Base-by-base conservation (phyloP, 352 stramenopile genomes). In the Paralagenidium karlingii region DNA sequence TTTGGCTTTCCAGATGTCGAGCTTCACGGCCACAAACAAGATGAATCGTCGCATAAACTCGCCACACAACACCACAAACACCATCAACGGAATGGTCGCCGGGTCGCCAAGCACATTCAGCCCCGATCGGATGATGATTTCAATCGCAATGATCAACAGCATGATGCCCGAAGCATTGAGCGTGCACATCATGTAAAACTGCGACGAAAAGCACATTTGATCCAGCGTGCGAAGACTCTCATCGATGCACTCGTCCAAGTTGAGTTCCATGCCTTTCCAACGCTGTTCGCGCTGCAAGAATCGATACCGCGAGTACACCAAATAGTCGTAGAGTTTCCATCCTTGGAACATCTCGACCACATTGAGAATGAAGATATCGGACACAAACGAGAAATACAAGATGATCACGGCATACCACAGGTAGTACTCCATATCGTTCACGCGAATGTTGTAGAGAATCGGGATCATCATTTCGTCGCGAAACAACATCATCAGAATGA, bases 361-460 rank as follows among this genome's bases (percentile, higher is more conserved):
- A 49, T 96, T 89, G 22, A 97, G 79, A 25, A 98, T 81, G 49
- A 98, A 96, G 5, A 98, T 76, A 51, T 98, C 94, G 6, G 69
- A 68, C 20, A 96, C 64, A 13, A 98, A 65, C 64, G 98, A 86
- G 53, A 98, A 98, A 24, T 85, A 61, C 25, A 98, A 80, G 30
- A 98, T 96, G 29, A 97, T 85, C 10, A 98, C 53, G 13, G 84
- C 90, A 53, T 98, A 98, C 50, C 84, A 87, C 3, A 98, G 50
- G 60, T 98, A 98, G 43, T 96, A 98, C 53, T 97, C 78, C 89
- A 98, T 97, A 51, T 98, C 94, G 44, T 97, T 94, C 43, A 96
- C 84, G 41, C 94, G 88, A 55, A 98, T 98, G 40, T 83, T 87
- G 59, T 98, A 98, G 19, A 96, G 41, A 30, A 92, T 90, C 5